Conservation (phyloP, 2,329 filamentous ascomycete genomes). For the Fusarium sp. region DNA sequence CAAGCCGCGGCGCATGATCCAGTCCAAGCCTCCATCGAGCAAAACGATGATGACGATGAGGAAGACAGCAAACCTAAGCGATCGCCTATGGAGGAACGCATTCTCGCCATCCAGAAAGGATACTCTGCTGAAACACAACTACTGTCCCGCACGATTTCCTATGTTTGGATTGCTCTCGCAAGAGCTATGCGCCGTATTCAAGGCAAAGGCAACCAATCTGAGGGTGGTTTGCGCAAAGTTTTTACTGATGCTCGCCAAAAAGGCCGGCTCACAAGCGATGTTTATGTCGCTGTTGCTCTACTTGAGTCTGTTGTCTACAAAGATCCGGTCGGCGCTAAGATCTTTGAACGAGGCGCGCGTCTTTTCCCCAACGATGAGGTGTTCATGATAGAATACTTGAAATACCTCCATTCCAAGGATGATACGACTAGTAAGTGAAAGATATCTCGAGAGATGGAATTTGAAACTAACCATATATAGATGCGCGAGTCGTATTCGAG, state of each 20-base stretch:
- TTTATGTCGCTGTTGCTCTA: constrained; percentile 92
- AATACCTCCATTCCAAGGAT: constrained; percentile 91
- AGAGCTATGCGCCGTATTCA: constrained; percentile 94
- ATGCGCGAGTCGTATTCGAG: constrained; percentile 96
- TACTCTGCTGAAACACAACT: constrained; percentile 80
- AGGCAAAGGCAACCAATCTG: constrained; percentile 75
- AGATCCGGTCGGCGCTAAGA: constrained; percentile 90
- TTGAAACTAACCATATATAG: constrained; percentile 59
- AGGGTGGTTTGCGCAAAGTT: constrained; percentile 86
- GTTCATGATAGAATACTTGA: constrained; percentile 95
- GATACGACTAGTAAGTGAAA: constrained; percentile 86
- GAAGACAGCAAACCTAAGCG: constrained; percentile 57
- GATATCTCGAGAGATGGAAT: neutral
- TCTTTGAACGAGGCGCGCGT: constrained; percentile 93
- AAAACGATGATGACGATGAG: constrained; percentile 66
- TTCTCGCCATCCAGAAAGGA: constrained; percentile 72
- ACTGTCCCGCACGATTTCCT: constrained; percentile 87
- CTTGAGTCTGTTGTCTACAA: constrained; percentile 98
- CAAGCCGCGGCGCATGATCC: constrained; percentile 61
- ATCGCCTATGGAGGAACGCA: constrained; percentile 74
- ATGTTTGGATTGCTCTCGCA: constrained; percentile 95
- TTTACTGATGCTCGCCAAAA: constrained; percentile 90
- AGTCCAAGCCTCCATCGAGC: constrained; percentile 56
- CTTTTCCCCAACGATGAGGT: constrained; percentile 93
- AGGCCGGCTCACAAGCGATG: constrained; percentile 91